Evolutionary conservation across 306 rosid genomes (phyloP), one percentile per base, ranked within the genome.

Genomic region (Cucurbita argyrosperma): DNA sequence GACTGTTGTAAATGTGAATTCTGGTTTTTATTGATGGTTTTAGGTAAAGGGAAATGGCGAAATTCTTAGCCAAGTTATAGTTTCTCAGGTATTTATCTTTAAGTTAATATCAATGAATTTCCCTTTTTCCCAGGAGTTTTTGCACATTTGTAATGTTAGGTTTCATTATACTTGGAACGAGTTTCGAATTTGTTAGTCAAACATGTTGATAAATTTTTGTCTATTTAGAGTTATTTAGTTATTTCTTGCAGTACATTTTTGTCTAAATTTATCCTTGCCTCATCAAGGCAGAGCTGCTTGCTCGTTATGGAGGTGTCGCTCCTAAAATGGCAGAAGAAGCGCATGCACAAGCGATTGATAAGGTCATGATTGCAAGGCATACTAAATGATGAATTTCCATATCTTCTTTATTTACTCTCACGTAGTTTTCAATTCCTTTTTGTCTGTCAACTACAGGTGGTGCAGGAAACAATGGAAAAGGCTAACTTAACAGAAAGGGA

Each of bases 261-360:
- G 54, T 26, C 69, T 74, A 45, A 46, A 55, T 19, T 56, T 18
- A 12, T 73, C 19, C 15, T 37, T 73, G 9, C 76, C 74, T 26
- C 53, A 46, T 83, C 72, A 86, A 94, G 98, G 98, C 90, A 74
- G 96, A 90, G 43, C 83, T 94, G 87, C 98, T 94, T 62, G 91
- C 77, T 39, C 87, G 76, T 77, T 90, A 86, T 81, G 98, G 97
- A 67, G 97, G 97, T 18, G 98, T 94, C 83, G 95, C 97, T 75
- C 97, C 98, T 7, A 89, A 94, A 88, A 90, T 89, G 97, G 98
- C 98, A 52, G 96, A 89, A 87, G 98, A 88, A 85, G 97, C 98
- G 39, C 98, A 94, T 70, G 78, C 85, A 0, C 92, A 85, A 85
- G 97, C 79, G 80, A 90, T 94, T 71, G 92, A 94, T 80, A 84